Conservation (phyloP, 2,329 filamentous ascomycete genomes). For the Hansfordia pulvinata region DNA sequence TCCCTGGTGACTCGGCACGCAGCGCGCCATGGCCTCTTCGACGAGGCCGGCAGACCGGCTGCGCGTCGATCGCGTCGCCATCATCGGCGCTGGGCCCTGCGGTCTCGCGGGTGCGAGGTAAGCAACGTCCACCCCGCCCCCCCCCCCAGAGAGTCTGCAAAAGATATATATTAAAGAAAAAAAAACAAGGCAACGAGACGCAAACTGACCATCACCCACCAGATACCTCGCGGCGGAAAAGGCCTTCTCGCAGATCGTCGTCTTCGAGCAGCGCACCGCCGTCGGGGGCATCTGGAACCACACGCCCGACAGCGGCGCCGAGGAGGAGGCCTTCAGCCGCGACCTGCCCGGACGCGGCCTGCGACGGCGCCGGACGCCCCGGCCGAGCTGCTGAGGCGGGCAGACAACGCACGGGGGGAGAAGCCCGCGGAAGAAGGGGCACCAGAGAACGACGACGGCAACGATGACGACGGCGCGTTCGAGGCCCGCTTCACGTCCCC, state of each 20-base stretch:
- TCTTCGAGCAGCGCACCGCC: slow-evolving; percentile 56
- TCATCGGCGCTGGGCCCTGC: slow-evolving; percentile 61
- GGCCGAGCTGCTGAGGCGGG: too few species aligned
- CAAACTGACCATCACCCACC: slow-evolving; percentile 10
- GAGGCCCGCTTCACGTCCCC: slow-evolving; percentile 49
- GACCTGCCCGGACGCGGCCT: slow-evolving; percentile 16
- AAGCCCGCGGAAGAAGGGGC: slow-evolving; percentile 35
- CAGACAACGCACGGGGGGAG: slow-evolving; percentile 31
- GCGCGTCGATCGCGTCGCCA: slow-evolving; percentile 44
- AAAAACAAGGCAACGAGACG: neutral
- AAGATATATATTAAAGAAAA: neutral
- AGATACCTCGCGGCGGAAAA: slow-evolving; percentile 57
- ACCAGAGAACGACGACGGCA: slow-evolving; percentile 35
- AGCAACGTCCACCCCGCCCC: slow-evolving; percentile 1
- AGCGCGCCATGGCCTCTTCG: too few species aligned
- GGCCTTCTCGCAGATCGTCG: slow-evolving; percentile 45
- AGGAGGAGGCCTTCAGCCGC: slow-evolving; percentile 9
- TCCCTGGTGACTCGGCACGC: too few species aligned
- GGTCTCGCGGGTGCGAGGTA: slow-evolving; percentile 46
- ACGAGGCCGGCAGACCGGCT: too few species aligned
- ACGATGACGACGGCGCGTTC: slow-evolving; percentile 30
- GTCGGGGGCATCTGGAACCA: slow-evolving; percentile 66
- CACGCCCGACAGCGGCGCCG: slow-evolving; percentile 16
- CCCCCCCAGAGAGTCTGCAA: too few species aligned
- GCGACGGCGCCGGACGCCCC: slow-evolving; percentile 19